phyloP scores from a whole-genome alignment of 331 rosid species.

The Stylosanthes scabra region DNA sequence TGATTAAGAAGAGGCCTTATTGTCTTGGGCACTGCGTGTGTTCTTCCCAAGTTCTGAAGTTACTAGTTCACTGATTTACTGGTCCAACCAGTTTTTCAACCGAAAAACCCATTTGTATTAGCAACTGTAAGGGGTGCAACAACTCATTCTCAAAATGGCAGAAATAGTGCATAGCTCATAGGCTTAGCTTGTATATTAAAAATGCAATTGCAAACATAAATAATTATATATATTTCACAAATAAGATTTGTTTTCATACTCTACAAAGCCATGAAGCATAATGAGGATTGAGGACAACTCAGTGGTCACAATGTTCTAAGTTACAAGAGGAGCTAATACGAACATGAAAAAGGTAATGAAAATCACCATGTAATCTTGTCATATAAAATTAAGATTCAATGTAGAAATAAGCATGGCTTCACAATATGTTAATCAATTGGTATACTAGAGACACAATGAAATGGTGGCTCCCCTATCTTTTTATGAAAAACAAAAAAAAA shows the following conservation, averaged over 20 bases:
- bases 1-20: slow-evolving; percentile 16
- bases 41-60: not conserved
- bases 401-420: too few species aligned
- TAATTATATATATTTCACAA: slow-evolving; percentile 14
- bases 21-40: not conserved
- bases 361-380: too few species aligned
- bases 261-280: slow-evolving; percentile 43
- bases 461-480: slow-evolving; percentile 70
- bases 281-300: too few species aligned
- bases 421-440: too few species aligned
- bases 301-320: not conserved
- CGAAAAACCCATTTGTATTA: too few species aligned
- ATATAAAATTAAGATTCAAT: too few species aligned
- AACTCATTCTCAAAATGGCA: not conserved
- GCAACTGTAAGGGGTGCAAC: not conserved
- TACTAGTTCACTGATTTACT: too few species aligned
- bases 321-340: too few species aligned
- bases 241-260: slow-evolving; percentile 23
- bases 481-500: slow-evolving; percentile 52
- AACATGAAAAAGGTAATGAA: too few species aligned
- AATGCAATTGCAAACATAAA: slow-evolving; percentile 12
- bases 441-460: slow-evolving; percentile 57
- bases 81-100: too few species aligned
- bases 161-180: not conserved
- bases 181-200: not conserved